A percentile compares a stretch with the other conserved stretches of the same genome.
These are phyloP conservation scores for Breviolum minutum DNA, from an alignment of 73 alveolate species.

Conservation along the genomic window DNA sequence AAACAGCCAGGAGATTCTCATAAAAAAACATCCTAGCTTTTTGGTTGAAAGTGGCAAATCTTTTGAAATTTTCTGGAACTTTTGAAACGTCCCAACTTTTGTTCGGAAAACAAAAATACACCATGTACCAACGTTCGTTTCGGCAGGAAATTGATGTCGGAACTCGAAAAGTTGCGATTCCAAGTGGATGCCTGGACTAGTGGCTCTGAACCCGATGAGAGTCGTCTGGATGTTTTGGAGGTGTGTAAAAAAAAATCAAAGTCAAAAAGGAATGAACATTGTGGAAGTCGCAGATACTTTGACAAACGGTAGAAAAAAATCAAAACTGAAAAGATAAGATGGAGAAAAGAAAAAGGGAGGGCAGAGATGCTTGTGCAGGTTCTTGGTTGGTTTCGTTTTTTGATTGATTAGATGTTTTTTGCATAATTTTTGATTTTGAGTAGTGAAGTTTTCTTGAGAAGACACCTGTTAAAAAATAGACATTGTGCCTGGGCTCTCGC, in stretches of 20 bases:
- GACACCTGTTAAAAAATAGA: too few species aligned
- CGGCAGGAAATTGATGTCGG: slow-evolving; percentile 76
- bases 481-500: not conserved
- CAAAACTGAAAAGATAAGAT: too few species aligned
- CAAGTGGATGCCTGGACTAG: slow-evolving; percentile 70
- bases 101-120: not conserved
- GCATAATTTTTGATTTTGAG: too few species aligned
- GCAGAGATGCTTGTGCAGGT: too few species aligned
- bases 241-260: not conserved
- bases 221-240: slow-evolving; percentile 71
- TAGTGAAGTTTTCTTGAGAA: too few species aligned
- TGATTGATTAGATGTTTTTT: too few species aligned
- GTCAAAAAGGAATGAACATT: too few species aligned
- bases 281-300: too few species aligned
- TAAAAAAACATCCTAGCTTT: not conserved
- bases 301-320: too few species aligned
- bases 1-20: too few species aligned
- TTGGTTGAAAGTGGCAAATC: not conserved
- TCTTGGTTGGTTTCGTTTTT: too few species aligned
- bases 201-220: slow-evolving; percentile 24
- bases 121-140: not conserved
- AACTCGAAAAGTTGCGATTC: slow-evolving; percentile 57
- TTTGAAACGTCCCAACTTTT: not conserved
- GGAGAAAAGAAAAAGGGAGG: too few species aligned
- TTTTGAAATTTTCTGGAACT: not conserved